phyloP scores from a whole-genome alignment of 1,284 basidiomycete species.

The Cerrena zonata region DNA sequence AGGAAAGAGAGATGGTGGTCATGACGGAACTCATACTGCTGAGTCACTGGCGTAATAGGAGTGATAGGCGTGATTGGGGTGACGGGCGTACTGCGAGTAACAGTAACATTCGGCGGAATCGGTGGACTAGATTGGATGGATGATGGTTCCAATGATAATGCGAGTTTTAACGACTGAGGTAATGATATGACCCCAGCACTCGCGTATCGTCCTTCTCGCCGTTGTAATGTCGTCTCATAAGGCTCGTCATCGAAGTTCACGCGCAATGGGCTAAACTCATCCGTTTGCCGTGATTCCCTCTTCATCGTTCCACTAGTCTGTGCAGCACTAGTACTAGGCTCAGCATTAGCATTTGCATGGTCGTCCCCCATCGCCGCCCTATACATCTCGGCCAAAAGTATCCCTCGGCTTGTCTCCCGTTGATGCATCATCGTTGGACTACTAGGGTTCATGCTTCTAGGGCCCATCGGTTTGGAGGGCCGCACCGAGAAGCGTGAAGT shows the following conservation, averaged over 20 bases:
- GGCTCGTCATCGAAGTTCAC: constrained; percentile 26
- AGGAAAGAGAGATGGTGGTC: constrained; percentile 48
- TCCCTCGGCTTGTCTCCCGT: constrained; percentile 23
- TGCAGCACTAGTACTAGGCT: constrained; percentile 4
- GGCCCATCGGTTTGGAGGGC: constrained; percentile 24
- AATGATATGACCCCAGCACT: constrained; percentile 25
- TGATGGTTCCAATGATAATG: constrained; percentile 1
- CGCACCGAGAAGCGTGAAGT: constrained; percentile 4
- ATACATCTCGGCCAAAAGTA: constrained; percentile 20
- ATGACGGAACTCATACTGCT: constrained; percentile 4
- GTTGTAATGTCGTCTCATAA: constrained; percentile 13
- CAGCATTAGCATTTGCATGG: constrained; percentile 9
- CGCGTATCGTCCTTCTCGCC: constrained; percentile 19
- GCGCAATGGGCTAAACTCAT: constrained; percentile 14
- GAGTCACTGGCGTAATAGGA: not conserved
- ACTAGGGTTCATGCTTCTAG: constrained; percentile 21
- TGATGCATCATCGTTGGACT: constrained; percentile 6
- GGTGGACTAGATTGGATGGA: not conserved
- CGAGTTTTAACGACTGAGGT: constrained; percentile 17
- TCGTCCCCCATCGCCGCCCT: constrained; percentile 6
- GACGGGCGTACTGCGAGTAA: constrained; percentile 1
- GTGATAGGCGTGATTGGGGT: constrained; percentile 10
- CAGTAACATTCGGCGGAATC: not conserved
- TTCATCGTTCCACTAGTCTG: too few species aligned
- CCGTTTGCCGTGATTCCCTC: not conserved